phyloP scores from a whole-genome alignment of 371 early-diverging fungal genomes.

The Mucor saturninus region DNA sequence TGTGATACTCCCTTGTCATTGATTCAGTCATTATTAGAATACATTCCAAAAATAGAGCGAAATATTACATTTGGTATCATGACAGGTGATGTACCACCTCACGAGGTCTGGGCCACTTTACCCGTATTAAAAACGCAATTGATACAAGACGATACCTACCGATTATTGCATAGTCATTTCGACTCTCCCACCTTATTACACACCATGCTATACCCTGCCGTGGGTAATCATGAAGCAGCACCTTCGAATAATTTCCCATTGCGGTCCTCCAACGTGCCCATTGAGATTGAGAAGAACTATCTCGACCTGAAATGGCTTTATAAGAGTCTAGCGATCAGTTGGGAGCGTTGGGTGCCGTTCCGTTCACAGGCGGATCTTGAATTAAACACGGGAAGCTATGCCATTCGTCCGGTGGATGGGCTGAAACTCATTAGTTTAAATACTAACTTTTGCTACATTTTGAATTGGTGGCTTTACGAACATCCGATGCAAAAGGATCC shows the following conservation, averaged over 20 bases:
- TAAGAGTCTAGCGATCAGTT: slow-evolving; percentile 48
- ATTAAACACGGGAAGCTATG: slow-evolving; percentile 59
- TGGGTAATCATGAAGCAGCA: slow-evolving; percentile 64
- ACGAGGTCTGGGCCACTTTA: slow-evolving; percentile 63
- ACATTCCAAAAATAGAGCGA: slow-evolving; percentile 45
- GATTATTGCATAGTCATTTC: slow-evolving; percentile 45
- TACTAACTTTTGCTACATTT: slow-evolving; percentile 65
- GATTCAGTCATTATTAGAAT: slow-evolving; percentile 52
- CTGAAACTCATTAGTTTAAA: slow-evolving; percentile 63
- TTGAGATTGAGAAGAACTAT: slow-evolving; percentile 27
- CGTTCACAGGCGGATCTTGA: slow-evolving; percentile 17
- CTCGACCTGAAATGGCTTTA: slow-evolving; percentile 56
- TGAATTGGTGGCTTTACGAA: slow-evolving; percentile 60
- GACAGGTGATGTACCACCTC: slow-evolving; percentile 70
- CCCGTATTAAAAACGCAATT: slow-evolving; percentile 44
- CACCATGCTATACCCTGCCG: slow-evolving; percentile 55
- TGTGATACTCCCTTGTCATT: slow-evolving; percentile 58
- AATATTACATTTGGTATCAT: slow-evolving; percentile 56
- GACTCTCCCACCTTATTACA: slow-evolving; percentile 37
- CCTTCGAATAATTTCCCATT: slow-evolving; percentile 57
- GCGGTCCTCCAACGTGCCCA: slow-evolving; percentile 33
- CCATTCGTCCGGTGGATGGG: slow-evolving; percentile 44
- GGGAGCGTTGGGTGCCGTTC: slow-evolving; percentile 57
- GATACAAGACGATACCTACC: slow-evolving; percentile 47
- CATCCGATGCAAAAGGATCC: slow-evolving; percentile 51